Conservation (phyloP, 805 yeast species). For the Saccharomycopsis oosterbeekiorum region DNA sequence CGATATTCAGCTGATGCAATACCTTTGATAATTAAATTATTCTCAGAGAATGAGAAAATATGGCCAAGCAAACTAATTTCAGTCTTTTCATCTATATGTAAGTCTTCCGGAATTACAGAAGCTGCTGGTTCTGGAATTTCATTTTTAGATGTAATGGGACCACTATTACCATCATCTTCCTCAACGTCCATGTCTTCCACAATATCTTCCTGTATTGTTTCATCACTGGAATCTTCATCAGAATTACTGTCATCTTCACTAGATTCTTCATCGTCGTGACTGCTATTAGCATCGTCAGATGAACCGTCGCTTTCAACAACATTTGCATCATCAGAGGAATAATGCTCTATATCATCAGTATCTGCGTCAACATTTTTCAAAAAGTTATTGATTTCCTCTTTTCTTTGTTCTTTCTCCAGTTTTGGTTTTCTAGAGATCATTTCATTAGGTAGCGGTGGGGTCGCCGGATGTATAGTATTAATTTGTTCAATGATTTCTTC, state of each 20-base stretch:
- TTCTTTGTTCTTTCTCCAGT: background rate
- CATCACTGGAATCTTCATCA: conserved; percentile 23
- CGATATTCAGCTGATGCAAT: conserved; percentile 72
- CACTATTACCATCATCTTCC: conserved; percentile 38
- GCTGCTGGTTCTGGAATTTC: conserved; percentile 64
- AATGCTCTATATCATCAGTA: background rate
- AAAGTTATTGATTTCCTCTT: conserved; percentile 2
- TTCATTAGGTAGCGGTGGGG: background rate
- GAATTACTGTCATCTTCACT: conserved; percentile 21
- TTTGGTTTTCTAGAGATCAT: background rate
- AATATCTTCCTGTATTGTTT: conserved; percentile 21
- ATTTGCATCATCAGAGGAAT: conserved; percentile 6
- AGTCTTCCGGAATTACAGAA: conserved; percentile 58
- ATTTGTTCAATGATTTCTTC: background rate
- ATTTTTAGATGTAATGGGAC: conserved; percentile 71
- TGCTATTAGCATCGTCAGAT: background rate
- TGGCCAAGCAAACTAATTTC: conserved; percentile 67
- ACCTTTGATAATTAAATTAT: conserved; percentile 63
- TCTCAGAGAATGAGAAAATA: conserved; percentile 59
- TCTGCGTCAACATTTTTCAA: background rate
- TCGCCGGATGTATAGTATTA: background rate
- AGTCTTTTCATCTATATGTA: conserved; percentile 45
- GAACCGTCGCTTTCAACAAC: background rate
- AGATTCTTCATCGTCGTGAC: conserved; percentile 7
- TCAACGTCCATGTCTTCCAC: conserved; percentile 22